Conservation (phyloP, 2,329 filamentous ascomycete species). For the Monosporascus ibericus region DNA sequence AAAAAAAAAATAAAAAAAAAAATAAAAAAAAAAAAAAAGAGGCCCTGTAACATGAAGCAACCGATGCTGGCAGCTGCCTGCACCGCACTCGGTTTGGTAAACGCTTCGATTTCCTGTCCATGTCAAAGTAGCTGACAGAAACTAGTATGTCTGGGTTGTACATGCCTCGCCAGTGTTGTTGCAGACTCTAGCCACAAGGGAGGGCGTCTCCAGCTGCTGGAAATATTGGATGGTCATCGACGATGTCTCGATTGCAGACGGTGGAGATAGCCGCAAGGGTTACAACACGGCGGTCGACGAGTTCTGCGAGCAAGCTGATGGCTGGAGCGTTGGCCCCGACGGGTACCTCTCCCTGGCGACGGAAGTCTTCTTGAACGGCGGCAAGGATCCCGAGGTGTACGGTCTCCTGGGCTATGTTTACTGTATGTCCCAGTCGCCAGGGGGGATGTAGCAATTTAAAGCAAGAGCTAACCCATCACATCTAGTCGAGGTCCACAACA, state of each 20-base stretch:
- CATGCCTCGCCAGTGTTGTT: neutral
- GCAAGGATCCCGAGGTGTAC: constrained; percentile 16
- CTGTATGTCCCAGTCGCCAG: constrained; percentile 10
- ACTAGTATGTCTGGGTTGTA: neutral
- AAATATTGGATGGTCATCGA: constrained; percentile 19
- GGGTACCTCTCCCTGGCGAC: constrained; percentile 24
- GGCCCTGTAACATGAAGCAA: no score
- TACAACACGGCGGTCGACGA: constrained; percentile 19
- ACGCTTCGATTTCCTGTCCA: no score
- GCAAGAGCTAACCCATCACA: neutral
- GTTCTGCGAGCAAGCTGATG: constrained; percentile 19
- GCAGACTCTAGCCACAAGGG: neutral
- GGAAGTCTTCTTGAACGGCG: constrained; percentile 20
- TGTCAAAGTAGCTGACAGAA: no score
- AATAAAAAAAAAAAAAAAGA: no score
- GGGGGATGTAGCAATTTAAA: no score
- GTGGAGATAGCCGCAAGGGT: constrained; percentile 19
- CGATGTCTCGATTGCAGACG: constrained; percentile 19
- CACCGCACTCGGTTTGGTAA: no score
- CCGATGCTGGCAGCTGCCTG: no score
- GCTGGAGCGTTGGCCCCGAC: constrained; percentile 12
- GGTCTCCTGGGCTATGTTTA: constrained; percentile 24
- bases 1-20: no score
- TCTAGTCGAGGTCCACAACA: constrained; percentile 25
- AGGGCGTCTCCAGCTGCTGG: constrained; percentile 22